Evolutionary conservation across 108 stramenopile genomes (phyloP), one percentile per base, ranked within the genome.

Genomic region (Aurantiochytrium sp.): DNA sequence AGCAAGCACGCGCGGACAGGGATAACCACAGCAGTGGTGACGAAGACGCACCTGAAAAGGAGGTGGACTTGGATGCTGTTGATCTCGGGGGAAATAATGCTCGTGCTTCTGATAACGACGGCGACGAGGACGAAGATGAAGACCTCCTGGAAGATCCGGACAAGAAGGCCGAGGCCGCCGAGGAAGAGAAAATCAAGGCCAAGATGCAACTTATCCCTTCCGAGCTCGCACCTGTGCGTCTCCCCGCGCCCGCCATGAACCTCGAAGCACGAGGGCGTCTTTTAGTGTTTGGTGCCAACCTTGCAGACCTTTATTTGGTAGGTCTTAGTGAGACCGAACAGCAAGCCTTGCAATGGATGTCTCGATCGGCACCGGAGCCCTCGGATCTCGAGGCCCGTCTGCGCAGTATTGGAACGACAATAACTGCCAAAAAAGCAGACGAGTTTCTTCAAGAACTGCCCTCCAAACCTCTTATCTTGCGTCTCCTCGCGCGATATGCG

Each of bases 401-500:
- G 29, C 47, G 91, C 18, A 43, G 44, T 47, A 83, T 93, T 43
- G 92, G 92, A 59, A 57, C 72, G 44, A 60, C 64, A 23, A 89
- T 94, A 88, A 93, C 93, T 2, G 19, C 16, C 18, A 60, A 87
- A 2, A 93, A 92, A 58, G 49, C 88, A 29, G 92, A 92, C 35
- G 93, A 93, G 29, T 57, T 94, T 25, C 89, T 94, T 10, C 47
- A 71, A 12, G 94, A 94, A 87, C 60, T 94, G 19, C 94, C 94
- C 16, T 76, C 92, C n/a, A 94, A 94, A 92, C 91, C 92, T 10
- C 87, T 94, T 6, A 69, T 94, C 4, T 19, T 92, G 60, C 45
- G 59, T 21, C 94, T 93, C 55, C 76, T 90, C 4, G 25, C 47
- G 16, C 29, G 58, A 12, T 4, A 88, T 19, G 28, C 43, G 5